Percentiles rank a stretch among this genome's conserved stretches.
Conservation (phyloP, 768 basidiomycete genomes). For the Chlorophyllum brunneum region DNA sequence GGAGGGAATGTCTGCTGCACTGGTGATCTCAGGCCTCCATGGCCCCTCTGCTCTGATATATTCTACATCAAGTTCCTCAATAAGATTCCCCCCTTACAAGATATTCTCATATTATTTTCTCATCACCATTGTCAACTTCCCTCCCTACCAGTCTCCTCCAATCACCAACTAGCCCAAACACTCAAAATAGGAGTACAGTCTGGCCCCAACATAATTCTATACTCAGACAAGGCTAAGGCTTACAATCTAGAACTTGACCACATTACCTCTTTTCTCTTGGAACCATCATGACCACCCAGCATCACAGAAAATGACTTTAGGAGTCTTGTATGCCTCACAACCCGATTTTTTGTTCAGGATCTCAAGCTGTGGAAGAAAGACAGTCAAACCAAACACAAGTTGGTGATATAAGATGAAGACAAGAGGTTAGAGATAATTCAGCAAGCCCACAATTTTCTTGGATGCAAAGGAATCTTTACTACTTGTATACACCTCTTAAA, state of each 20-base stretch:
- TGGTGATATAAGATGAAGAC: conserved; percentile 9
- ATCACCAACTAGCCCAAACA: too few species aligned
- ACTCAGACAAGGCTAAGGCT: not conserved
- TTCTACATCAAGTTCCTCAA: too few species aligned
- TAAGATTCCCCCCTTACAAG: too few species aligned
- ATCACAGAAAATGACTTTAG: not conserved
- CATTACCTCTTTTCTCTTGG: conserved; percentile 8
- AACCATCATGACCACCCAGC: not conserved
- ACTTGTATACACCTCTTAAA: conserved; percentile 16
- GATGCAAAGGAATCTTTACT: conserved; percentile 26
- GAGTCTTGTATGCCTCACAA: not conserved
- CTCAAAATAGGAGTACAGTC: too few species aligned
- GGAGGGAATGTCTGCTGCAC: too few species aligned
- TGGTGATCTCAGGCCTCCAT: too few species aligned
- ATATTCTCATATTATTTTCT: too few species aligned
- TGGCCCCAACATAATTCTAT: not conserved
- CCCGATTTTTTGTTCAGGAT: conserved; percentile 17
- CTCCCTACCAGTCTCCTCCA: too few species aligned
- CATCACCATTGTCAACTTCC: too few species aligned
- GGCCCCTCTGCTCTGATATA: too few species aligned
- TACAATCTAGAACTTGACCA: not conserved
- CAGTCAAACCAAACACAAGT: conserved; percentile 16
- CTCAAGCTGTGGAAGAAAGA: conserved; percentile 18
- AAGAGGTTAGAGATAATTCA: conserved; percentile 16
- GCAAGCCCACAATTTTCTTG: conserved; percentile 23